Evolutionary conservation across 306 rosid genomes (phyloP), one percentile per base, ranked within the genome.

Genomic region (Urtica urens): DNA sequence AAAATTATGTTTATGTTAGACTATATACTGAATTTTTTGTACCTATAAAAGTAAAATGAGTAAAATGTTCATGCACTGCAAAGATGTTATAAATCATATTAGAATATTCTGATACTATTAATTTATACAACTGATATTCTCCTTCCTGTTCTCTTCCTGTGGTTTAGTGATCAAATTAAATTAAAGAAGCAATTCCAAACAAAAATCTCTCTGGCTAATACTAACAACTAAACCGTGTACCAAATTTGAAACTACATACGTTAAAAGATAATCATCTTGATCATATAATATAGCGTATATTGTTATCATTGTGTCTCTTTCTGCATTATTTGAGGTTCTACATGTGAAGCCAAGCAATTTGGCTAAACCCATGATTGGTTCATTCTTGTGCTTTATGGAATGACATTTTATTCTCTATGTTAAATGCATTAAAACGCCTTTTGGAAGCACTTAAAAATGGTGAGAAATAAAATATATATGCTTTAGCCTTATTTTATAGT

Each of bases 321-420:
- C 30, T 68, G 63, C 66, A 68, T 50, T 60, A 38, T 57, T 6
- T 44, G 59, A 22, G 37, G 34, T 41, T 60, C 69, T 67, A 63
- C 73, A 72, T 69, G 80, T 69, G 59, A 77, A 72, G 73, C 67
- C 76, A 51, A 64, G 66, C 71, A 70, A 72, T 51, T 65, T 50
- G 69, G 63, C 63, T 31, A 40, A 42, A 44, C 74, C 72, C 75
- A 75, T 82, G 72, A 75, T 78, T 78, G 68, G 69, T 20, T 56
- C n/a, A n/a, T n/a, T n/a, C 47, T 46, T 70, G 65, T 75, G 76
- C 35, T 60, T 72, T 58, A 28, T 27, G 20, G 21, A 20, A 58
- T 66, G 50, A 68, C 53, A 62, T 49, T 55, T 68, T 46, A 30
- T 15, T 33, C 24, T 30, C 28, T 28, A 35, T 18, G 31, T 20